Evolutionary conservation across 2,329 filamentous ascomycete species (phyloP), one percentile per base, ranked within the genome.

Genomic region (Waltergamsia citrina): DNA sequence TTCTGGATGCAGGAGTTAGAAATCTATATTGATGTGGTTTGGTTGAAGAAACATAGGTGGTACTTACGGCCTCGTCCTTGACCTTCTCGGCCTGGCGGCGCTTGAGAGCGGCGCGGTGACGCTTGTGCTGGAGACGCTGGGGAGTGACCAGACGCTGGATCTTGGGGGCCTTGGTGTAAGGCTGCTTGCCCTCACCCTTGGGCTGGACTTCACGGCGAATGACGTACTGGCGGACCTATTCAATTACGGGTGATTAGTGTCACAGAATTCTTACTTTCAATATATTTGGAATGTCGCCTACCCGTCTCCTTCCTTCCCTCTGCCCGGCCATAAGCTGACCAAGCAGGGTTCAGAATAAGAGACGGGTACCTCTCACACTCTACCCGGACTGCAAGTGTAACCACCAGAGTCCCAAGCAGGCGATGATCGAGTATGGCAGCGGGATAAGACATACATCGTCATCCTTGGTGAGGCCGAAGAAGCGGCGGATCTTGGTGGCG

Each of bases 381-480:
- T 74, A 71, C 59, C 63, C 62, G 50, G 59, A 58, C 62, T 62
- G 62, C 55, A 52, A 55, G 38, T 46, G 47, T 47, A 50, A 60
- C 48, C 56, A 50, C 46, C 57, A 62, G 62, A 67, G 63, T 53
- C 60, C 59, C 56, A 73, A 73, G 74, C 70, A 85, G 81, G 82
- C 72, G 74, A 83, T 75, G 76, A 81, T 67, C 55, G 58, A 60
- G 58, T 62, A 61, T 61, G 58, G 51, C 67, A 67, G 61, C 26
- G 67, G 61, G 60, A 56, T 59, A 64, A 56, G 56, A 87, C 85
- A 79, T 84, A 96, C 90, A 85, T 98, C 92, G 78, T 98, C 92
- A 82, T 96, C 88, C 88, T 96, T 96, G 85, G 82, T 90, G 79
- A 98, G 85, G 74, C 86, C 81, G 76, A 96, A 98, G 84, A 98